A percentile compares a stretch with the other conserved stretches of the same genome.
Conservation (phyloP, 2,329 filamentous ascomycete genomes). For the Coniochaeta hoffmannii region DNA sequence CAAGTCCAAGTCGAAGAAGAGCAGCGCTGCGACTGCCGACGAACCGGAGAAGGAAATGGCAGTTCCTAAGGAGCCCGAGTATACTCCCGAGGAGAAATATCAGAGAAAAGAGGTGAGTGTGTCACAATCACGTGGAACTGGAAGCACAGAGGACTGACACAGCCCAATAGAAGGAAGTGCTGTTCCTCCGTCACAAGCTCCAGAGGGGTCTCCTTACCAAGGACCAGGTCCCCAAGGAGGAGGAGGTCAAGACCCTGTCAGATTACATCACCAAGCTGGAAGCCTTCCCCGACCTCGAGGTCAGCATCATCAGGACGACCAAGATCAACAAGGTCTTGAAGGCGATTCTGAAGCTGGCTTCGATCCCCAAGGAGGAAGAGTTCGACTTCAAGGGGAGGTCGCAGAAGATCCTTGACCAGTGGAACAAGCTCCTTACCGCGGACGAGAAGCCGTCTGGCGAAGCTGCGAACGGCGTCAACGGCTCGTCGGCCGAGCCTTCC, state of each 20-base stretch:
- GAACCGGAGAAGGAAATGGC: constrained; percentile 40
- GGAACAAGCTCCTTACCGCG: constrained; percentile 73
- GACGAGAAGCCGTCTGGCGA: constrained; percentile 36
- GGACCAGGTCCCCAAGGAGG: constrained; percentile 77
- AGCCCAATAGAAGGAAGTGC: constrained; percentile 58
- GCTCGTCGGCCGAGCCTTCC: constrained; percentile 27
- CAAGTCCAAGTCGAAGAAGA: constrained; percentile 42
- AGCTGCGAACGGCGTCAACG: constrained; percentile 40
- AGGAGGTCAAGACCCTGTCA: constrained; percentile 74
- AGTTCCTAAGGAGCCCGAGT: constrained; percentile 46
- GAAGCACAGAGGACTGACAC: constrained; percentile 23
- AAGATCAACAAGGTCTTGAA: constrained; percentile 99
- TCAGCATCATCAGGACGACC: constrained; percentile 77
- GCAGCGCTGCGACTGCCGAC: constrained; percentile 31
- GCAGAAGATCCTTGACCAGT: constrained; percentile 71
- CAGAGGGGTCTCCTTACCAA: constrained; percentile 88
- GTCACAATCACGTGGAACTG: background rate
- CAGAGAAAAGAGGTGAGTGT: constrained; percentile 49
- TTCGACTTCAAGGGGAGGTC: constrained; percentile 85
- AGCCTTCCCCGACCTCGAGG: constrained; percentile 70
- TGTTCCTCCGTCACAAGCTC: constrained; percentile 88
- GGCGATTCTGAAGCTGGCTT: constrained; percentile 79
- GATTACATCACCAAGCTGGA: constrained; percentile 78
- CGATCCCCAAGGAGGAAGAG: constrained; percentile 82
- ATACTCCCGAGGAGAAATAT: constrained; percentile 50